phyloP scores from a whole-genome alignment of 345 rosid species.

The Melastoma malabathricum region DNA sequence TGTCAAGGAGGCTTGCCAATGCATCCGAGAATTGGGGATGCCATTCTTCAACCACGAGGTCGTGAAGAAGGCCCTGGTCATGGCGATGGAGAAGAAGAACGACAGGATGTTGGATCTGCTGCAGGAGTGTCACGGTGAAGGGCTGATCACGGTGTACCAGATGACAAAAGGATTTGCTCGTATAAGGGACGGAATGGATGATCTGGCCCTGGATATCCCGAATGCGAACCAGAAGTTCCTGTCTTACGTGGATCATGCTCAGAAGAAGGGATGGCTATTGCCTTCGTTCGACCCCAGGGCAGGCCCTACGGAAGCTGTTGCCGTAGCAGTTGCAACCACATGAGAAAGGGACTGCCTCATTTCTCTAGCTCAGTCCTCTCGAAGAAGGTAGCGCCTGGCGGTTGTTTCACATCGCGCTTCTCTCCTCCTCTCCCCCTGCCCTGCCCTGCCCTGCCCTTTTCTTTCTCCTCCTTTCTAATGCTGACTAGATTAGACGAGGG shows the following conservation, averaged over 20 bases:
- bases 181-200: constrained; percentile 81
- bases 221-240: constrained; percentile 75
- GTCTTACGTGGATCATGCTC: constrained; percentile 54
- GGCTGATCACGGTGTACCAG: constrained; percentile 80
- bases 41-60: constrained; percentile 98
- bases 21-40: constrained; percentile 95
- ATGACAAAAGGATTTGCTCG: constrained; percentile 90
- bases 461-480: too few species aligned
- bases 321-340: constrained; percentile 18
- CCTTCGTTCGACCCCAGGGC: constrained; percentile 30
- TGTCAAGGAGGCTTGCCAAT: constrained; percentile 85
- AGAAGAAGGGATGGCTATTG: constrained; percentile 70
- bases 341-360: constrained; percentile 21
- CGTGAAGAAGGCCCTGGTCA: constrained; percentile 93
- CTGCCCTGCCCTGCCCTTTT: too few species aligned
- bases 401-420: constrained; percentile 3
- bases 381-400: constrained; percentile 17
- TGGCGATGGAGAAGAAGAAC: constrained; percentile 99
- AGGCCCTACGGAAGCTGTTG: constrained; percentile 9
- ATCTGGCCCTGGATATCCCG: constrained; percentile 90
- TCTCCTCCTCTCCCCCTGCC: neutral
- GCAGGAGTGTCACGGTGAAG: constrained; percentile 75
- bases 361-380: constrained; percentile 7
- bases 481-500: constrained; percentile 7
- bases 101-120: constrained; percentile 74